Percentiles rank a stretch among this genome's conserved stretches.
These are phyloP conservation scores for Cephalotrichum gorgonifer DNA, from an alignment of 2,329 filamentous ascomycete species.

Conservation along the genomic window DNA sequence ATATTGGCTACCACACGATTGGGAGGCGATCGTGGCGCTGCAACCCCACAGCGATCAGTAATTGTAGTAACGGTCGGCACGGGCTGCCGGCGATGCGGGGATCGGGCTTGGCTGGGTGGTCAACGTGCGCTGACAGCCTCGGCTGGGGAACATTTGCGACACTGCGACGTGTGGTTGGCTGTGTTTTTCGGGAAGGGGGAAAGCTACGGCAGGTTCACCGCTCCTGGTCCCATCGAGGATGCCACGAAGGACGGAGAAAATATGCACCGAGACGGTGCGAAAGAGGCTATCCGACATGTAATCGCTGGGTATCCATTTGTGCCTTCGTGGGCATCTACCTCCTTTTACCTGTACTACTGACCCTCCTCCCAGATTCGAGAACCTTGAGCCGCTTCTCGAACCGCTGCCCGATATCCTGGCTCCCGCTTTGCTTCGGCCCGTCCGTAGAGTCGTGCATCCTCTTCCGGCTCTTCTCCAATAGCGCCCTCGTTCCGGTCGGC, in stretches of 20 bases:
- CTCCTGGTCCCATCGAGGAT: not conserved
- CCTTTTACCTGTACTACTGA: constrained; percentile 16
- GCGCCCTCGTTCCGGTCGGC: constrained; percentile 43
- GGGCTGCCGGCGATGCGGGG: no score
- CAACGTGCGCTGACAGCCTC: no score
- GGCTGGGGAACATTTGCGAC: no score
- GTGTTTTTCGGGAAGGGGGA: no score
- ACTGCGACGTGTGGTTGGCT: no score
- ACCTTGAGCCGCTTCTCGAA: constrained; percentile 61
- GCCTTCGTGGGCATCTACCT: not conserved
- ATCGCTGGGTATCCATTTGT: not conserved
- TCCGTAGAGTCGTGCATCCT: constrained; percentile 58
- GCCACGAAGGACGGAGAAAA: not conserved
- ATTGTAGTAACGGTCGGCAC: no score
- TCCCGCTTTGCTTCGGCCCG: constrained; percentile 55
- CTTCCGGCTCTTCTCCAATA: constrained; percentile 82
- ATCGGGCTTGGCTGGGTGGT: no score
- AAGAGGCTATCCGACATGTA: not conserved
- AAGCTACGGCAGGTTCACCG: no score
- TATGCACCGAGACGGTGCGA: not conserved
- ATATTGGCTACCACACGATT: not conserved
- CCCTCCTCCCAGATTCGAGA: constrained; percentile 33
- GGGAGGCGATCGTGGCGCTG: not conserved
- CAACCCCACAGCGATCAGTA: no score
- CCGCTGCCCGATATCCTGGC: constrained; percentile 57